Evolutionary conservation across 2,329 filamentous ascomycete species (phyloP), one percentile per base, ranked within the genome.

Genomic region (Colletotrichum plurivorum): DNA sequence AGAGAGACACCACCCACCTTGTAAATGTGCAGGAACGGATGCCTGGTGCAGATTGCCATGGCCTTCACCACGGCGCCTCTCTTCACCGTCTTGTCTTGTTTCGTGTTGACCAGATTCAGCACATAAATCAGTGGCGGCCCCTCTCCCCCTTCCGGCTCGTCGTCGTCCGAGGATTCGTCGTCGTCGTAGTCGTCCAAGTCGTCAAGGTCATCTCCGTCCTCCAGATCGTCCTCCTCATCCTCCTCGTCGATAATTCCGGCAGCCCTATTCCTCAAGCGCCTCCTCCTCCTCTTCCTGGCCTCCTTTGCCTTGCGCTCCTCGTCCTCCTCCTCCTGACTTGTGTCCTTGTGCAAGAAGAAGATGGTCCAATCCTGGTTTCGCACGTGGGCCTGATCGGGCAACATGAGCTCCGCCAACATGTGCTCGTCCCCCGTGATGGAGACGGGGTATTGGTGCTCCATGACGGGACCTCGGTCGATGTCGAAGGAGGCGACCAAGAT

Each of bases 311-410:
- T 84, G 70, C 85, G 85, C 74, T 94, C 92, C 65, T 90, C 88
- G 36, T 94, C 93, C 69, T 97, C 95, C 66, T 95, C 93, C 69
- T 93, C 92, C 58, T 92, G 90, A 69, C 90, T 95, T 4, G 92
- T 93, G 79, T 99, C 96, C 79, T 98, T 98, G 83, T 99, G 96
- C 65, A 99, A 80, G 78, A 99, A 99, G 84, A 99, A 99, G 63
- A 98, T 97, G 49, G 96, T 99, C 96, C 96, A 99, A 79, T 99
- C 96, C 81, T 98, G 95, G 76, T 93, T 95, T 46, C 96, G 90
- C 70, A 96, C 90, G 82, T 99, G 96, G 22, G 95, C 94, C 81
- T 98, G 95, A 80, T 99, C 96, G 0, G 96, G 96, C 78, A 99
- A 84, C 96, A 99, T 99, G 76, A 99, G 89, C 84, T 99, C 96